phyloP scores from a whole-genome alignment of 1,284 basidiomycete genomes.

The Ustilago sp. region DNA sequence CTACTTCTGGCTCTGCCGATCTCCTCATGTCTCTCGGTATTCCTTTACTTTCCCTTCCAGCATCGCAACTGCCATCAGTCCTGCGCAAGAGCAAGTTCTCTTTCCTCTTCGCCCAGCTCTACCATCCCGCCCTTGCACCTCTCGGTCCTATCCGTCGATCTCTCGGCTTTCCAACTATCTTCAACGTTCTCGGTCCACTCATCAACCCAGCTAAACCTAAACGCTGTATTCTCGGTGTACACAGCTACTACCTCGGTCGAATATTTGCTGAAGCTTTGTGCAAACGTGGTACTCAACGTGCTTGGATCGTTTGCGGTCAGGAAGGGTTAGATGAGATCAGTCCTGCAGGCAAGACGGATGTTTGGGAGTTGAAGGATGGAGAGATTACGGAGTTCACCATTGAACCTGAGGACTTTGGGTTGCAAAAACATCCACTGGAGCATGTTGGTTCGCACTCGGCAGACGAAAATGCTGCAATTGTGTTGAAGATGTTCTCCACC shows the following conservation, averaged over 20 bases:
- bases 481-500: conserved; percentile 54
- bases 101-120: conserved; percentile 93
- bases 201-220: conserved; percentile 89
- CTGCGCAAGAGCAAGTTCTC: conserved; percentile 76
- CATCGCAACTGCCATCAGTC: conserved; percentile 70
- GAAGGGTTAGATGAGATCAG: conserved; percentile 95
- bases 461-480: conserved; percentile 63
- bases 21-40: conserved; percentile 87
- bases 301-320: conserved; percentile 91
- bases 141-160: conserved; percentile 86
- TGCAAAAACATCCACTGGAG: conserved; percentile 53
- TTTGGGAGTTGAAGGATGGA: conserved; percentile 62
- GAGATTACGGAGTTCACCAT: conserved; percentile 57
- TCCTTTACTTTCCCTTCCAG: conserved; percentile 77
- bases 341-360: conserved; percentile 83
- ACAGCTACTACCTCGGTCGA: conserved; percentile 83
- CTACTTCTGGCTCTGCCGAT: conserved; percentile 93
- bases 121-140: conserved; percentile 86
- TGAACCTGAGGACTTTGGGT: conserved; percentile 61
- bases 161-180: conserved; percentile 95
- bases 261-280: conserved; percentile 83
- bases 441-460: conserved; percentile 56
- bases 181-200: conserved; percentile 94
- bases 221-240: conserved; percentile 88
- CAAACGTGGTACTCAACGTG: conserved; percentile 77